Evolutionary conservation across 2,329 filamentous ascomycete species (phyloP), one percentile per base, ranked within the genome.

Genomic region (Fusarium sp.): DNA sequence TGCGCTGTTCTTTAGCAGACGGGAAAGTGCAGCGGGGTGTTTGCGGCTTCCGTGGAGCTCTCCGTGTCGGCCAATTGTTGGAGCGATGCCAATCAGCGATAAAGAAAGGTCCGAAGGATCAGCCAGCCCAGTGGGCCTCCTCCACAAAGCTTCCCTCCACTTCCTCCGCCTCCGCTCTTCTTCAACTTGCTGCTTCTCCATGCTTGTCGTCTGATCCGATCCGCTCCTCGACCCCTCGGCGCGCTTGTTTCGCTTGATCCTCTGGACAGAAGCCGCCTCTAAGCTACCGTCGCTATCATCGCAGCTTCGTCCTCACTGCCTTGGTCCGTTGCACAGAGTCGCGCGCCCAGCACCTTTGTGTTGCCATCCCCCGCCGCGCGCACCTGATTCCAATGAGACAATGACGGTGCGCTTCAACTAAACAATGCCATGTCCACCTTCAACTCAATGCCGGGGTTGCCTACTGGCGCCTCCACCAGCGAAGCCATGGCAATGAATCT

Each of bases 351-450:
- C 23, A 23, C 23, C 46, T 57, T 62, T 62, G 64, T 66, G 70
- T 65, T 62, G 69, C 67, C 66, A 53, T 69, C 61, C 60, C 68
- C 62, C 67, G 55, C 66, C 60, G 62, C 58, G 71, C 63, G 51
- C 55, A 66, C 61, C 58, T 60, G 64, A 63, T 63, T 62, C 23
- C 56, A 67, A 77, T 77, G 73, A 72, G 71, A 71, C 74, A 66
- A 72, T 78, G 77, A 77, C 73, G 66, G 67, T 69, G 66, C 71
- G 60, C 70, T 74, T 73, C 71, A 70, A 73, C 75, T 73, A 67
- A 77, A 78, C 76, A 73, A 87, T 87, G 86, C 82, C 76, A 89
- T 89, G 88, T 85, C 86, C 72, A 82, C 83, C 75, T 89, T 84
- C 82, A 88, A 87, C 79, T 82, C 86, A 77, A 86, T 89, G 82